A percentile compares a stretch with the other conserved stretches of the same genome.
phyloP scores from a whole-genome alignment of 176 grass and related monocot species.

The Chrysopogon serrulatus region DNA sequence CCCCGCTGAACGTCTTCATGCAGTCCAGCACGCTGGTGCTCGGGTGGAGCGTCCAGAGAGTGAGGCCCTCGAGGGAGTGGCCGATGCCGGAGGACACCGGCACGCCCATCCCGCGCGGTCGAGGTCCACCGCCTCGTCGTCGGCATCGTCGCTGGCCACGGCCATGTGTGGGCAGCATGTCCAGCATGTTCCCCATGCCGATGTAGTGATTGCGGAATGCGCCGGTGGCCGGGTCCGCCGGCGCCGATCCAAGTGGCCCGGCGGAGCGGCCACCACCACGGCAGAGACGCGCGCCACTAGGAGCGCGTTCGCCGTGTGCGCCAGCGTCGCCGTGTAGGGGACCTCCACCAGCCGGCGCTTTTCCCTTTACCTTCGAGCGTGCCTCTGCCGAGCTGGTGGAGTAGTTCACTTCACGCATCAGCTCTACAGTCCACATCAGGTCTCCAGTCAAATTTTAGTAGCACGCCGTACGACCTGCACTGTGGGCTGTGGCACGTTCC shows the following conservation, averaged over 20 bases:
- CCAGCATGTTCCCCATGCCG: slow-evolving; percentile 84
- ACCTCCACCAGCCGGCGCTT: slow-evolving; percentile 85
- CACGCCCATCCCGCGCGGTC: slow-evolving; percentile 49
- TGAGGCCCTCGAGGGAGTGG: slow-evolving; percentile 75
- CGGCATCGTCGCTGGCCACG: slow-evolving; percentile 18
- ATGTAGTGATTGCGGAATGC: slow-evolving; percentile 88
- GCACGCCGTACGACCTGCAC: too few species aligned
- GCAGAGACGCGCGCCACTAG: slow-evolving; percentile 52
- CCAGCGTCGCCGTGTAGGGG: slow-evolving; percentile 68
- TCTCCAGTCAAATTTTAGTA: too few species aligned
- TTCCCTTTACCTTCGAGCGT: too few species aligned
- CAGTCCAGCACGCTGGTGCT: slow-evolving; percentile 79
- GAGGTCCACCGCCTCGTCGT: slow-evolving; percentile 18
- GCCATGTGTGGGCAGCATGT: slow-evolving; percentile 69
- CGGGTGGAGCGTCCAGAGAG: slow-evolving; percentile 76
- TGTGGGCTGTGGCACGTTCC: too few species aligned
- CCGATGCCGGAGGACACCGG: slow-evolving; percentile 79
- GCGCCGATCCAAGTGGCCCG: slow-evolving; percentile 85
- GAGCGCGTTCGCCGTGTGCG: slow-evolving; percentile 63
- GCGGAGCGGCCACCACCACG: slow-evolving; percentile 61
- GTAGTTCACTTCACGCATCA: too few species aligned
- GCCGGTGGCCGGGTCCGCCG: slow-evolving; percentile 73
- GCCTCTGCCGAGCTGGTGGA: too few species aligned
- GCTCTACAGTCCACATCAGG: too few species aligned
- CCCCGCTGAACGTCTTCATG: slow-evolving; percentile 89